Evolutionary conservation across 495 filamentous ascomycete genomes (phyloP).

Genomic region (Lophium mytilinum): DNA sequence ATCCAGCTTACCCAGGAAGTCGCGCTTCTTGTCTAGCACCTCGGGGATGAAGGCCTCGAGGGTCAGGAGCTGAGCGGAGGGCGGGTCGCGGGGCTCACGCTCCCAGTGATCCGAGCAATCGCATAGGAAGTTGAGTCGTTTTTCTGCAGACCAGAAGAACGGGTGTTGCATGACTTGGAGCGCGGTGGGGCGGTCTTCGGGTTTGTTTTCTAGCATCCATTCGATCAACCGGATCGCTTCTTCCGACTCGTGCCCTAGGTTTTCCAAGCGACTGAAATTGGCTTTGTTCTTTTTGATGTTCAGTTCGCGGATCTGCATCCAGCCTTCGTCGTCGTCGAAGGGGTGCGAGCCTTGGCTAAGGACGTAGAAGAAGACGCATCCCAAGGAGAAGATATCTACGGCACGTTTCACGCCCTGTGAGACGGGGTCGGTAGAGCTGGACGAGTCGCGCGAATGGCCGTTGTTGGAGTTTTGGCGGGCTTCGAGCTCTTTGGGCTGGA

Average conservation of each 20-base stretch:
- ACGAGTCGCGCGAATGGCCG: slow-evolving; percentile 28
- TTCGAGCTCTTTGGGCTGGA: slow-evolving; percentile 58
- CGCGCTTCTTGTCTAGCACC: slow-evolving; percentile 45
- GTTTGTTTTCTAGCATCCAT: slow-evolving; percentile 67
- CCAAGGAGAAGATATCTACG: slow-evolving; percentile 94
- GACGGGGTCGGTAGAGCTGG: slow-evolving; percentile 26
- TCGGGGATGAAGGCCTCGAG: slow-evolving; percentile 50
- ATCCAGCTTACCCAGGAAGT: slow-evolving; percentile 73
- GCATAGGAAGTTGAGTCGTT: slow-evolving; percentile 81
- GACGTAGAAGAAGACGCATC: slow-evolving; percentile 94
- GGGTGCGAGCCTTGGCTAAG: slow-evolving; percentile 86
- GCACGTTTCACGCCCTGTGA: slow-evolving; percentile 71
- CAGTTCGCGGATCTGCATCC: slow-evolving; percentile 72
- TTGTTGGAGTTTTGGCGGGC: slow-evolving; percentile 27
- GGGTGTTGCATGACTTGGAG: slow-evolving; percentile 76
- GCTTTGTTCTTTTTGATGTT: slow-evolving; percentile 87
- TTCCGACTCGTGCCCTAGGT: slow-evolving; percentile 70
- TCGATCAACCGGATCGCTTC: slow-evolving; percentile 80
- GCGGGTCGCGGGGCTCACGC: slow-evolving; percentile 74
- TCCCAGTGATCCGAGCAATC: slow-evolving; percentile 95
- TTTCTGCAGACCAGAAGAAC: slow-evolving; percentile 89
- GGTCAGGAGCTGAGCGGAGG: slow-evolving; percentile 53
- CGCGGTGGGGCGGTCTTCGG: slow-evolving; percentile 62
- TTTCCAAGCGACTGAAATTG: slow-evolving; percentile 56
- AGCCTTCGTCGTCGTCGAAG: slow-evolving; percentile 86